Base-by-base conservation (phyloP, 1,284 basidiomycete species). In the Pseudozyma sp. region DNA sequence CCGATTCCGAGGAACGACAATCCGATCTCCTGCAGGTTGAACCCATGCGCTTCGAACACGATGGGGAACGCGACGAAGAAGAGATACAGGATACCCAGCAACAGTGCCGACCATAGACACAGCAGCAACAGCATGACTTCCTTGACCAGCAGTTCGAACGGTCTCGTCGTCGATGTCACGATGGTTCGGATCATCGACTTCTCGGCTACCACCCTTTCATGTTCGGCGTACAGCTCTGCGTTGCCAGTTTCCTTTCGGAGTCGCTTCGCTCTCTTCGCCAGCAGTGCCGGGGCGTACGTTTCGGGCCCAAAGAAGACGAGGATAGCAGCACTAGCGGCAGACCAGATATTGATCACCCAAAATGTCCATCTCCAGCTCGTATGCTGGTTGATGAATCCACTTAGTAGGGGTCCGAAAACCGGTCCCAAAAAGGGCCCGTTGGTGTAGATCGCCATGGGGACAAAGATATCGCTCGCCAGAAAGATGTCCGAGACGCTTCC, bases 371-470 rank as follows among this genome's bases (percentile, higher is more conserved):
- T 60, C 84, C 84, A 85, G n/a, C 81, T 78, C 19, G 77, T 55
- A 24, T 71, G 55, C 37, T 75, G 50, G 52, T 82, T 79, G 65
- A 85, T 83, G 62, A 77, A 83, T 16, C 78, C 77, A 30, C 54
- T 65, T 30, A 79, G 48, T 13, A 76, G 48, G 1, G 81, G 78
- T 10, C 77, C 76, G 34, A 60, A 60, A 14, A 78, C 70, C 17
- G 80, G 79, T 16, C 70, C 74, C 34, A 84, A 58, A 48, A 84
- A 75, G 37, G 84, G 84, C 4, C 58, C 58, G 44, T 84, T 83
- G 35, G 82, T 84, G 78, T 84, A 85, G 60, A 78, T 71, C 13
- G 75, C 56, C 84, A 84, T 85, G 34, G 84, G 84, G 5, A 84
- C 63, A 11, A 69, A 65, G 16, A 81, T 76, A 30, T 85, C 77